Percentiles rank a stretch among this genome's conserved stretches.
Conservation (phyloP, 176 grass and related monocot genomes). For the Miscanthus lutarioriparius region DNA sequence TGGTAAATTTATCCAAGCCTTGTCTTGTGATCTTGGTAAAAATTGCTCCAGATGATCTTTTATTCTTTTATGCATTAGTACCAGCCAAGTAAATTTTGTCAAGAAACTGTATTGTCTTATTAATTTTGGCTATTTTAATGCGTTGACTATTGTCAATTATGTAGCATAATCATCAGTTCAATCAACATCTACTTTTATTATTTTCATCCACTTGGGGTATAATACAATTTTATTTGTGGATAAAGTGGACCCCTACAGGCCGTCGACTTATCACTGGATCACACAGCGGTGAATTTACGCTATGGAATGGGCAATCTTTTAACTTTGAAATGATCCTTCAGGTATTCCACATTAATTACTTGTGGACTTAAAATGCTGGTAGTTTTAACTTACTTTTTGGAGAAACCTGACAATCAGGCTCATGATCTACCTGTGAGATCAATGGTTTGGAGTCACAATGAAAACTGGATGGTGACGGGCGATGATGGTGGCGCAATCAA, state of each 20-base stretch:
- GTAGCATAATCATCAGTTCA: neutral
- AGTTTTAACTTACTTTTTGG: slow-evolving; percentile 31
- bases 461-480: slow-evolving; percentile 99
- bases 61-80: neutral
- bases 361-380: slow-evolving; percentile 1
- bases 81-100: neutral
- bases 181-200: neutral
- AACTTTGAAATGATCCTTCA: slow-evolving; percentile 99
- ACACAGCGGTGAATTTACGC: slow-evolving; percentile 94
- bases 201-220: slow-evolving; percentile 4
- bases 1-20: neutral
- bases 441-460: slow-evolving; percentile 99
- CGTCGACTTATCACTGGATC: slow-evolving; percentile 98
- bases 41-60: neutral
- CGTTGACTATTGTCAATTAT: neutral
- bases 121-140: neutral
- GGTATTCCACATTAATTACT: slow-evolving; percentile 50
- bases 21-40: neutral
- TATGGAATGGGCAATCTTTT: slow-evolving; percentile 99
- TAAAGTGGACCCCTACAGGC: slow-evolving; percentile 97
- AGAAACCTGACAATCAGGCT: slow-evolving; percentile 54
- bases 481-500: slow-evolving; percentile 99
- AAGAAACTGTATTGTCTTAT: neutral
- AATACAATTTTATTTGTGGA: slow-evolving; percentile 43
- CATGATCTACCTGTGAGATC: slow-evolving; percentile 98